Percentiles rank a stretch among this genome's conserved stretches.
Conservation (phyloP, 2,329 filamentous ascomycete species). For the Colletotrichum neosansevieriae region DNA sequence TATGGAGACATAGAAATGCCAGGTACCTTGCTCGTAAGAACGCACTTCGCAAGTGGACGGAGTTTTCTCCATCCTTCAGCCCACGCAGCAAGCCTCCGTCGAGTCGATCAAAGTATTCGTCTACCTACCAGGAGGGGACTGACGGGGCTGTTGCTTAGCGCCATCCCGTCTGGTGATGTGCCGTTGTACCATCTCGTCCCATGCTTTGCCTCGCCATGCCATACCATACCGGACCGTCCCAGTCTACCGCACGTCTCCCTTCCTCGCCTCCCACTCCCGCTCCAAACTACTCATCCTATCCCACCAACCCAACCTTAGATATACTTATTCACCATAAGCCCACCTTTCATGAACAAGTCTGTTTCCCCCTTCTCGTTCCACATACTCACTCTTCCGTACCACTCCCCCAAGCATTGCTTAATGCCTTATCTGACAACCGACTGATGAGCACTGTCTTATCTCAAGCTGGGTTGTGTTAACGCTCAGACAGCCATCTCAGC, state of each 20-base stretch:
- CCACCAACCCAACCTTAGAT: constrained; percentile 12
- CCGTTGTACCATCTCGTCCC: constrained; percentile 2
- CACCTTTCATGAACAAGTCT: background rate
- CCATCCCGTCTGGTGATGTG: constrained; percentile 16
- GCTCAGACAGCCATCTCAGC: background rate
- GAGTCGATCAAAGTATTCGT: constrained; percentile 15
- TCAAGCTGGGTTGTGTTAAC: constrained; percentile 7
- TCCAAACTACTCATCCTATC: constrained; percentile 32
- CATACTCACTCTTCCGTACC: background rate
- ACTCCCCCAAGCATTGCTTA: background rate
- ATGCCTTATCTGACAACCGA: background rate
- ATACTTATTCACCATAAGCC: constrained; percentile 27
- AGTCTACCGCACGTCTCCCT: constrained; percentile 14
- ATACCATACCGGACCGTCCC: constrained; percentile 16
- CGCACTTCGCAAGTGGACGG: background rate
- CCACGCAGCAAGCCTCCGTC: background rate
- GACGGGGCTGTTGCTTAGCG: constrained; percentile 4
- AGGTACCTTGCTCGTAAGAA: constrained; percentile 1
- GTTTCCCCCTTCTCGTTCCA: background rate
- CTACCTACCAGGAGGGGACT: background rate
- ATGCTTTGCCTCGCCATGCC: constrained; percentile 17
- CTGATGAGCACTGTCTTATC: background rate
- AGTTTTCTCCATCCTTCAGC: background rate
- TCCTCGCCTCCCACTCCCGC: constrained; percentile 30
- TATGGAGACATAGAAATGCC: background rate